phyloP scores from a whole-genome alignment of 352 stramenopile genomes.

The Globisporangium nagaii region DNA sequence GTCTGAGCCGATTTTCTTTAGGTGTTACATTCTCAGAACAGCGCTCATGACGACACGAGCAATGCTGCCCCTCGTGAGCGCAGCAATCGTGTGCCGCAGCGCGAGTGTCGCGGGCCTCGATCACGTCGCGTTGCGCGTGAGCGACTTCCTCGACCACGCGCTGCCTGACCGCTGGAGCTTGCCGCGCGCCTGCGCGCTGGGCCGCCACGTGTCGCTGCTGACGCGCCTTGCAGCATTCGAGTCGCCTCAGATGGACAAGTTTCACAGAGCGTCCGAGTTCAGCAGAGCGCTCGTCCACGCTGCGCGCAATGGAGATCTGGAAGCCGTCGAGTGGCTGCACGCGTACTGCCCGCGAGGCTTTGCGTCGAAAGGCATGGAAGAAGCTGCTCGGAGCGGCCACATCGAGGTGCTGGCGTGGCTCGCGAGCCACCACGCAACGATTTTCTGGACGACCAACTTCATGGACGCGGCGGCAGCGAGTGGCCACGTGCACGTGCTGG shows the following conservation, averaged over 20 bases:
- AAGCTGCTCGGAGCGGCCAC: neutral
- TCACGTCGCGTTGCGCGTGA: neutral
- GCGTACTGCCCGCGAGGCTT: conserved; percentile 1
- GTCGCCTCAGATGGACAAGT: neutral
- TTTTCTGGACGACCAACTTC: conserved; percentile 6
- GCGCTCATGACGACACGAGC: neutral
- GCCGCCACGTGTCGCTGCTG: conserved; percentile 1
- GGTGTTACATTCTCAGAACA: neutral
- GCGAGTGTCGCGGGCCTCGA: neutral
- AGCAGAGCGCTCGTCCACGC: conserved; percentile 5
- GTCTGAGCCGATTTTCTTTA: neutral
- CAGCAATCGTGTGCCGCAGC: conserved; percentile 3
- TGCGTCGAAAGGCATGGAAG: conserved; percentile 2
- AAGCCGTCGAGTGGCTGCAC: conserved; percentile 1
- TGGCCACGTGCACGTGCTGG: neutral
- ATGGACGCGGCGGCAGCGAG: neutral
- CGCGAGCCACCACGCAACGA: neutral
- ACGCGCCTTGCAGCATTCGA: neutral
- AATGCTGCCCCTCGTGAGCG: neutral
- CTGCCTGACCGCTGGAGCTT: neutral
- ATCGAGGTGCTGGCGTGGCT: conserved; percentile 1
- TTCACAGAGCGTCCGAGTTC: neutral
- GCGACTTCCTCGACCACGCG: conserved; percentile 3
- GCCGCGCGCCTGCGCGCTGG: neutral
- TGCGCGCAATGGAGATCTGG: neutral